Percentiles rank a stretch among this genome's conserved stretches.
Conservation (phyloP, 495 filamentous ascomycete species). For the Xylaria acuta region DNA sequence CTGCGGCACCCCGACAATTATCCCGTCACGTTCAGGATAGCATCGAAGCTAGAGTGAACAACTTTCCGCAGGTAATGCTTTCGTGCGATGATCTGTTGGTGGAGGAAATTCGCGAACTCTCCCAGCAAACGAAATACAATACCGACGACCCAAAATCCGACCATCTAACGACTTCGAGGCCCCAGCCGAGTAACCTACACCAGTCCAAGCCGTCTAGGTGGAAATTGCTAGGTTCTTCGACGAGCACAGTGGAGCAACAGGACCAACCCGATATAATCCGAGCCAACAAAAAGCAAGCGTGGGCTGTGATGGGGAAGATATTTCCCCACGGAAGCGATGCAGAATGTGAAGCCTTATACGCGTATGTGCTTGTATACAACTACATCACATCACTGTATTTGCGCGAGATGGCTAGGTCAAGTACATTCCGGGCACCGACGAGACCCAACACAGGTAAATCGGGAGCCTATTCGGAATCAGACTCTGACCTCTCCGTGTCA, state of each 20-base stretch:
- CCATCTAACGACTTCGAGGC: conserved; percentile 18
- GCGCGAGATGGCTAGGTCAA: conserved; percentile 32
- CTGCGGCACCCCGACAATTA: conserved; percentile 8
- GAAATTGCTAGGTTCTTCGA: conserved; percentile 33
- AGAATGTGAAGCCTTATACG: conserved; percentile 67
- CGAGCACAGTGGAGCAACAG: conserved; percentile 22
- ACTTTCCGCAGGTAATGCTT: conserved; percentile 53
- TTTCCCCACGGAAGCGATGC: conserved; percentile 63
- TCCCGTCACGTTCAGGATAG: conserved; percentile 35
- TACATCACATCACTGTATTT: conserved; percentile 58
- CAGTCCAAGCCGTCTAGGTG: conserved; percentile 34
- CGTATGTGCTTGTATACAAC: conserved; percentile 67
- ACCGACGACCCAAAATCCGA: conserved; percentile 29
- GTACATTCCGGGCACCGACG: conserved; percentile 26
- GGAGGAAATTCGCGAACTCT: conserved; percentile 54
- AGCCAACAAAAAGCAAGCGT: conserved; percentile 34
- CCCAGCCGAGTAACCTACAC: conserved; percentile 24
- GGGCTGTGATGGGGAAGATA: conserved; percentile 61
- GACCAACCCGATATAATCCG: conserved; percentile 4
- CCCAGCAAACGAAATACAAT: conserved; percentile 48
- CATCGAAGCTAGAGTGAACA: conserved; percentile 34
- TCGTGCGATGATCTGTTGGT: conserved; percentile 51
- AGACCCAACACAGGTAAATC: conserved; percentile 10
- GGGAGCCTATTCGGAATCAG: conserved; percentile 3
- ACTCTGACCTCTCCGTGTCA: background rate